Conservation (phyloP, 345 rosid genomes). For the Viola odorata region DNA sequence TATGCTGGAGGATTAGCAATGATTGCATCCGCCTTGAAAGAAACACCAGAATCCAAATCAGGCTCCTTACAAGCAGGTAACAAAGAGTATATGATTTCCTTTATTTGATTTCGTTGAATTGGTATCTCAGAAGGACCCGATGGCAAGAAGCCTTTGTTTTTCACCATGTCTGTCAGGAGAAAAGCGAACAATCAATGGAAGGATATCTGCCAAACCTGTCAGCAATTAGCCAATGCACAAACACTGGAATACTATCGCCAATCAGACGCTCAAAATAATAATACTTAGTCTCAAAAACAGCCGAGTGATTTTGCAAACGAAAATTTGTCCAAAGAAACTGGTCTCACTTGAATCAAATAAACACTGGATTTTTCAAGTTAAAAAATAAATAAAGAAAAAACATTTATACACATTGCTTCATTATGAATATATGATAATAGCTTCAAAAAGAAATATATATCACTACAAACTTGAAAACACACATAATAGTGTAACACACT, state of each 20-base stretch:
- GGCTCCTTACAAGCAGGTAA: slow-evolving; percentile 94
- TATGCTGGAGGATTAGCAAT: slow-evolving; percentile 99
- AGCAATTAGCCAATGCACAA: not conserved
- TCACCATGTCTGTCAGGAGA: slow-evolving; percentile 85
- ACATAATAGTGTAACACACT: too few relatives aligned
- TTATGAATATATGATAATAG: too few relatives aligned
- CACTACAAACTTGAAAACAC: too few relatives aligned
- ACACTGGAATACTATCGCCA: not conserved
- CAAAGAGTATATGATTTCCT: slow-evolving; percentile 74
- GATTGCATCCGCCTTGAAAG: slow-evolving; percentile 94
- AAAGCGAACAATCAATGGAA: slow-evolving; percentile 11
- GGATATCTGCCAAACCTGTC: slow-evolving; percentile 7
- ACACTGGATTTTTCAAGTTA: too few relatives aligned
- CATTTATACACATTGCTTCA: too few relatives aligned
- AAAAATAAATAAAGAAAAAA: too few relatives aligned
- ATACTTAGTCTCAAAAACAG: too few relatives aligned
- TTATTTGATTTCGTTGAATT: slow-evolving; percentile 77
- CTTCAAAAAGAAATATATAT: too few relatives aligned
- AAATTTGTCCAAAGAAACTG: not conserved
- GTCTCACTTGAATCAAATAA: too few relatives aligned
- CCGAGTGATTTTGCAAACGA: not conserved
- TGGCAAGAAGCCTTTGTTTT: slow-evolving; percentile 97
- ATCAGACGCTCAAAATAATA: not conserved
- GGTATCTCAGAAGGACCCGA: slow-evolving; percentile 97
- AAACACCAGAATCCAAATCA: slow-evolving; percentile 73